Percentiles rank a stretch among this genome's conserved stretches.
These are phyloP conservation scores for Zoysia matrella DNA, from an alignment of 202 grass and related monocot genomes.

Conservation along the genomic window DNA sequence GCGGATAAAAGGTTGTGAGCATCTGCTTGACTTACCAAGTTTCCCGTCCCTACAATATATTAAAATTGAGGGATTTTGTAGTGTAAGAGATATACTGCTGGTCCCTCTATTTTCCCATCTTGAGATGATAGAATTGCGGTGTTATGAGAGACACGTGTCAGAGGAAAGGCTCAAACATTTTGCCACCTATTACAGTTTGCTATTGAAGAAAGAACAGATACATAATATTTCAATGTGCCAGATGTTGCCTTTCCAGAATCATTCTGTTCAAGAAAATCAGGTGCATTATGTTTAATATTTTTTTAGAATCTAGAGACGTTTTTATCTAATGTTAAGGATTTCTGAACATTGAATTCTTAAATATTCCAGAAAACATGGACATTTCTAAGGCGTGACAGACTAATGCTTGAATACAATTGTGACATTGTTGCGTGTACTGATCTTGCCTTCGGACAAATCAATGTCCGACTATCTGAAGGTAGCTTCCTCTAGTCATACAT, in stretches of 20 bases:
- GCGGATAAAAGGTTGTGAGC: constrained; percentile 32
- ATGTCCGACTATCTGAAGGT: constrained; percentile 24
- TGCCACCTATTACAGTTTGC: not conserved
- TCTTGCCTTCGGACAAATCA: not conserved
- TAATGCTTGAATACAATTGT: constrained; percentile 17
- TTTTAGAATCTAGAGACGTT: not conserved
- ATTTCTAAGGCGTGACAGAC: constrained; percentile 24
- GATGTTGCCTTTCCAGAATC: constrained; percentile 17
- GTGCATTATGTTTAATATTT: constrained; percentile 6
- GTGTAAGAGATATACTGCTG: constrained; percentile 13
- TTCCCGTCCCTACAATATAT: constrained; percentile 34
- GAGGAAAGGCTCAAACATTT: not conserved
- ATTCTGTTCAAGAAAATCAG: constrained; percentile 26
- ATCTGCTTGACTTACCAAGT: constrained; percentile 22
- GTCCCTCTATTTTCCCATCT: constrained; percentile 31
- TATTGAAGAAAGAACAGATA: constrained; percentile 18
- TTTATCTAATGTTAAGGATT: constrained; percentile 13
- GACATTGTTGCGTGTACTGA: constrained; percentile 10
- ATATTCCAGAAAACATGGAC: constrained; percentile 32
- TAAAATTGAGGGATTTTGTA: constrained; percentile 33
- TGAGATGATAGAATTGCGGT: constrained; percentile 21
- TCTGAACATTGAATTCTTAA: not conserved
- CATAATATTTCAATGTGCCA: constrained; percentile 17
- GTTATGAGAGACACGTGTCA: constrained; percentile 19
- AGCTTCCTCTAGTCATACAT: constrained; percentile 5